Evolutionary conservation across 1,284 basidiomycete genomes (phyloP).

Genomic region (Cutaneotrichosporon arboriforme): DNA sequence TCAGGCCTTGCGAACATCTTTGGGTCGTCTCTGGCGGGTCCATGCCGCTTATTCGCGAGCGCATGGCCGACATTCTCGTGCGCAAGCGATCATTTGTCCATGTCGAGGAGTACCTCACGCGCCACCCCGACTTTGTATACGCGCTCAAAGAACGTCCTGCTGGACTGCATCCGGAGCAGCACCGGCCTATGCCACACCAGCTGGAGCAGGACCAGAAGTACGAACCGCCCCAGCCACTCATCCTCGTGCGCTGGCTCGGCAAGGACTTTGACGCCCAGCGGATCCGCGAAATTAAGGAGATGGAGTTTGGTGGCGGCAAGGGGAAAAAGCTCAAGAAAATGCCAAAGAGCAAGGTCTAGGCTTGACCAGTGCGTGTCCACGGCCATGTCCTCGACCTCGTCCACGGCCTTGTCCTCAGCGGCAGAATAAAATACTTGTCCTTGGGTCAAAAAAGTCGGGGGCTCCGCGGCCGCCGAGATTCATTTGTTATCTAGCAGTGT

Average conservation of each 20-base stretch:
- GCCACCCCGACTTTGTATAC: constrained; percentile 42
- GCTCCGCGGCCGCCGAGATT: no score
- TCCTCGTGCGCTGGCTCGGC: constrained; percentile 45
- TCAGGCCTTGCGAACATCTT: constrained; percentile 45
- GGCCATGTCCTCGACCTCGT: constrained; percentile 65
- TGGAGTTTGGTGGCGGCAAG: constrained; percentile 45
- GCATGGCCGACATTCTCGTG: constrained; percentile 44
- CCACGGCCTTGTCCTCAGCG: constrained; percentile 64
- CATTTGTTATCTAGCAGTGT: no score
- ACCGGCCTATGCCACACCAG: constrained; percentile 21
- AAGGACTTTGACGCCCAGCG: constrained; percentile 42
- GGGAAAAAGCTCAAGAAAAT: constrained; percentile 39
- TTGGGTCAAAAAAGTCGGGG: no score
- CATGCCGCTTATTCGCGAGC: constrained; percentile 42
- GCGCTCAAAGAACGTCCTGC: constrained; percentile 40
- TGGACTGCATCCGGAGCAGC: constrained; percentile 43
- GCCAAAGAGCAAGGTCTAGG: constrained; percentile 10
- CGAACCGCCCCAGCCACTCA: constrained; percentile 30
- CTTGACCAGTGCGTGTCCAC: not conserved
- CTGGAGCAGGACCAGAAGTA: constrained; percentile 13
- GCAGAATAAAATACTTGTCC: constrained; percentile 85
- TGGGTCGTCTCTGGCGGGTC: constrained; percentile 46
- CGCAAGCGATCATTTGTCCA: constrained; percentile 45
- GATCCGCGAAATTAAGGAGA: constrained; percentile 45
- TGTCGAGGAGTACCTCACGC: constrained; percentile 47